phyloP scores from a whole-genome alignment of 805 yeast genomes.

The Spathaspora passalidarum region DNA sequence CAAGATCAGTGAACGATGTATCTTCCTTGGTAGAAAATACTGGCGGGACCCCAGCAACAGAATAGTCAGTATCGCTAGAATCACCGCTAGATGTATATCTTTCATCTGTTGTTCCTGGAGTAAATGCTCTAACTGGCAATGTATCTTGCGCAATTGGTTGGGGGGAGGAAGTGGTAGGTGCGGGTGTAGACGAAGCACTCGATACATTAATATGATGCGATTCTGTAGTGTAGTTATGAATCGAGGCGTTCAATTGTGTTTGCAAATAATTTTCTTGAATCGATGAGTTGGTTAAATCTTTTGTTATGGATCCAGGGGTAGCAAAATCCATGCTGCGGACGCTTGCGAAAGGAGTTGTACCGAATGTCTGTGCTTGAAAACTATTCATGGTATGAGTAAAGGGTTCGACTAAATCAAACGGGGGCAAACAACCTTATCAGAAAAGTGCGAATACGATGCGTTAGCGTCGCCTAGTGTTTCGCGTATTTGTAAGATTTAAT shows the following conservation, averaged over 20 bases:
- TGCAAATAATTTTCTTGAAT: neutral
- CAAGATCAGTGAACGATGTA: neutral
- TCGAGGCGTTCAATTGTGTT: neutral
- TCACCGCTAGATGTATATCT: no score
- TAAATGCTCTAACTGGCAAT: neutral
- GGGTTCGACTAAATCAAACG: neutral
- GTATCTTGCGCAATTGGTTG: neutral
- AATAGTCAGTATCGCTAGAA: neutral
- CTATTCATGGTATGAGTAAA: no score
- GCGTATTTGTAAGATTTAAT: neutral
- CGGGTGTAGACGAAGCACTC: neutral
- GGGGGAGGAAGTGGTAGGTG: neutral
- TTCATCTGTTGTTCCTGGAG: neutral
- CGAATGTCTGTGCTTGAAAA: neutral
- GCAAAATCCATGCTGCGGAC: neutral
- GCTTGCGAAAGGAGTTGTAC: neutral
- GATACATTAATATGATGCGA: neutral
- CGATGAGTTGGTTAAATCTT: neutral
- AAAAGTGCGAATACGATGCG: neutral
- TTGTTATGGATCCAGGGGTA: neutral
- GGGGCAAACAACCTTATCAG: neutral
- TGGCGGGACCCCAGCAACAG: neutral
- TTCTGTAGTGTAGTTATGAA: neutral
- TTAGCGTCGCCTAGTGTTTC: neutral
- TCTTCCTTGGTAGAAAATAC: neutral